phyloP scores from a whole-genome alignment of 768 basidiomycete species.

The Suillus weaverae region DNA sequence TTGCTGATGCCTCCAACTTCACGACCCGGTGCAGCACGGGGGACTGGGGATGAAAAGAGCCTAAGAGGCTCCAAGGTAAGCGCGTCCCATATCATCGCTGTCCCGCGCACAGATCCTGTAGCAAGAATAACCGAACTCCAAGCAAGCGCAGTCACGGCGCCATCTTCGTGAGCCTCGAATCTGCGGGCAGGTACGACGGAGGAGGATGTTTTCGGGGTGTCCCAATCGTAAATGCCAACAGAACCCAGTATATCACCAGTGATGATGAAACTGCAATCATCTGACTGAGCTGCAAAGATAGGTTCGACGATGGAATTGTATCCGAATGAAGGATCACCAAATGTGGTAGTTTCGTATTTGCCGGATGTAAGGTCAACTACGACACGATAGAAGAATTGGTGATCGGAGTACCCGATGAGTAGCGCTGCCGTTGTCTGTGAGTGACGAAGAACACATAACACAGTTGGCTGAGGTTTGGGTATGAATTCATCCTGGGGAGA shows the following conservation, averaged over 20 bases:
- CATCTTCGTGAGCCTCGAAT: conserved; percentile 67
- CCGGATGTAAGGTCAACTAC: conserved; percentile 33
- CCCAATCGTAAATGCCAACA: conserved; percentile 61
- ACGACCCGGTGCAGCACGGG: conserved; percentile 32
- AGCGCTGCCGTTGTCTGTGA: conserved; percentile 29
- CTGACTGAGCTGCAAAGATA: conserved; percentile 38
- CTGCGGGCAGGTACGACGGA: conserved; percentile 39
- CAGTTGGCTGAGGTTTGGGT: neutral
- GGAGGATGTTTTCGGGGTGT: conserved; percentile 12
- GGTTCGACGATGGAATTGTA: conserved; percentile 51
- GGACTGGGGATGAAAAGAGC: conserved; percentile 50
- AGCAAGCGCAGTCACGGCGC: conserved; percentile 60
- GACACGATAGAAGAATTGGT: conserved; percentile 54
- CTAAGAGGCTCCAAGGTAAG: conserved; percentile 60
- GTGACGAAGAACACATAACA: conserved; percentile 15
- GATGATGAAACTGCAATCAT: conserved; percentile 54
- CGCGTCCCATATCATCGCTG: conserved; percentile 62
- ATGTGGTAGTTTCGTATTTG: conserved; percentile 38
- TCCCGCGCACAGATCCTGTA: conserved; percentile 65
- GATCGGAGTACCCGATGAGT: conserved; percentile 51
- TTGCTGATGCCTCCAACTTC: conserved; percentile 50
- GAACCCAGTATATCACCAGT: conserved; percentile 67
- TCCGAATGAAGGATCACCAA: conserved; percentile 55
- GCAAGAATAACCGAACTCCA: conserved; percentile 61
- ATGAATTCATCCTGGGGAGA: conserved; percentile 11